phyloP scores from a whole-genome alignment of 2,329 filamentous ascomycete genomes.

The Albifimbria verrucaria region DNA sequence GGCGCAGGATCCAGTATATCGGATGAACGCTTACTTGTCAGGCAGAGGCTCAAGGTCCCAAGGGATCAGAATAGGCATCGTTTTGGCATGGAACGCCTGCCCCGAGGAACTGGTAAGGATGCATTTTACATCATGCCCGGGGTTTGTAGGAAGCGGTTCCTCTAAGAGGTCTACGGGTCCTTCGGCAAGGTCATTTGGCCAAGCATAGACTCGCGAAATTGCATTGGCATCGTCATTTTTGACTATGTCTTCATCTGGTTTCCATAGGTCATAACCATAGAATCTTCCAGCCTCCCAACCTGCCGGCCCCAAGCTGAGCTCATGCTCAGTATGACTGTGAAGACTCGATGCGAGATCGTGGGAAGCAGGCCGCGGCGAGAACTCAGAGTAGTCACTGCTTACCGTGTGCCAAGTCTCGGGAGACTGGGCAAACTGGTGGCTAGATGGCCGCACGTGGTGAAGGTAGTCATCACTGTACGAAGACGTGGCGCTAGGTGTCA shows the following conservation, averaged over 20 bases:
- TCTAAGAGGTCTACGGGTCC: slow-evolving; percentile 23
- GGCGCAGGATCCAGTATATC: too few relatives aligned
- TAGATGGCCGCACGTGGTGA: background rate
- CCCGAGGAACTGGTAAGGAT: background rate
- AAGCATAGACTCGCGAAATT: slow-evolving; percentile 44
- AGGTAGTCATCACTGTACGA: slow-evolving; percentile 5
- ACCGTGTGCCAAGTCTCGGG: slow-evolving; percentile 6
- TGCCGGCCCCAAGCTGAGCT: background rate
- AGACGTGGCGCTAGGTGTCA: background rate
- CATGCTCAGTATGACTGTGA: background rate
- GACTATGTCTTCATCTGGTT: slow-evolving; percentile 65
- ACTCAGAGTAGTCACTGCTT: slow-evolving; percentile 3
- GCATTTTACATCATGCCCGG: background rate
- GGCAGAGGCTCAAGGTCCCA: slow-evolving; percentile 46
- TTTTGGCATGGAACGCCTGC: slow-evolving; percentile 62
- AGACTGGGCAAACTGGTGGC: slow-evolving; percentile 1
- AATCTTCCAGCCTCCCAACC: slow-evolving; percentile 36
- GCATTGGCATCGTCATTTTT: slow-evolving; percentile 69
- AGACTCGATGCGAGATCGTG: background rate
- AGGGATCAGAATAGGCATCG: slow-evolving; percentile 59
- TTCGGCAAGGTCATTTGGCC: background rate
- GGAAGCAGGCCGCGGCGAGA: background rate
- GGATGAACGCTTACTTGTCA: slow-evolving; percentile 27
- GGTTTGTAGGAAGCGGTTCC: background rate
- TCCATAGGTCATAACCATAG: slow-evolving; percentile 71